Evolutionary conservation across 306 rosid species (phyloP), one percentile per base, ranked within the genome.

Genomic region (Quercus bicolor): DNA sequence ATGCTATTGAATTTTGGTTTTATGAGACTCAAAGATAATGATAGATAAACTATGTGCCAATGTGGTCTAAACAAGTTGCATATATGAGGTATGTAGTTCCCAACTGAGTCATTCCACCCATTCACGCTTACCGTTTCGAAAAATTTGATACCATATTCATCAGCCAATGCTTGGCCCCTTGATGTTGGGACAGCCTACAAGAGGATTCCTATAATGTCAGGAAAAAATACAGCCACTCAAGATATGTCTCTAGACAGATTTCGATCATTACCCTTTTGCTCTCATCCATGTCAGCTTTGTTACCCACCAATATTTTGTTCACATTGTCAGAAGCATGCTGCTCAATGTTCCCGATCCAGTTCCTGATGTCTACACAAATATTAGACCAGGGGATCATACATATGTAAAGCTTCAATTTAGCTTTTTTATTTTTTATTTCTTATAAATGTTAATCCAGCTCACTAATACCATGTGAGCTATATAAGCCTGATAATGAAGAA

Each of bases 241-340:
- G 6, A 21, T 29, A 60, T 51, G 7, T 18, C 65, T 68, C 11
- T 53, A 45, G 29, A 70, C 5, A 19, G 4, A n/a, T 40, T 40
- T 18, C 19, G 5, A 4, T 18, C 20, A 20, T 37, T 82, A 77
- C 85, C 82, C 79, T 65, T 65, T 77, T 82, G 66, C 85, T 77
- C 34, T 73, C 85, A 73, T 72, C 85, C 82, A 82, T 65, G 75
- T 82, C 85, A 55, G 81, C 78, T 77, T 77, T 82, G 81, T 82
- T 82, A 9, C 85, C 85, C 54, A 77, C 82, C 61, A 82, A 73
- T 54, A 77, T 82, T 77, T 73, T 82, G 82, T 82, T 77, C 13
- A 82, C 85, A 56, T 82, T 82, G 57, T 77, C 82, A 16, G 74
- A 70, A 2, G 74, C 74, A 65, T 82, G 81, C 71, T 82, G 75